Base-by-base conservation (phyloP, 2,329 filamentous ascomycete genomes). In the Fusarium gaditjirri region DNA sequence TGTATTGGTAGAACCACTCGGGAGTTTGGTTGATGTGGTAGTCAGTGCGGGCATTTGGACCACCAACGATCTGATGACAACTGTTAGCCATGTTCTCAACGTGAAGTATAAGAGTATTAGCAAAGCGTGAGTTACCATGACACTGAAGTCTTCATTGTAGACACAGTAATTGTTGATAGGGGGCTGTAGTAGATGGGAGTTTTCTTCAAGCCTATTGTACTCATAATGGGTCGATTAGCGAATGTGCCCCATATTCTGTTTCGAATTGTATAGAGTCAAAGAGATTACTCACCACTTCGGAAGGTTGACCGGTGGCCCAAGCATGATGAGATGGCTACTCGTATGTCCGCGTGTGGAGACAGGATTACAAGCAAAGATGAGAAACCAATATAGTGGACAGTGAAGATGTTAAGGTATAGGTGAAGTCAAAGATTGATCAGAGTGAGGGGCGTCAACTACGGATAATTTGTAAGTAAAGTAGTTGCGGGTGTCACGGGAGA, bases 161-260 rank as follows among this genome's bases (percentile, higher is more conserved):
- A 98, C 94, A 84, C 95, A 98, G 86, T 96, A 97, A 85, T 98
- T 98, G 85, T 98, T 98, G 79, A 98, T 91, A 3, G 96, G 96
- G 1, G 96, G 96, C 81, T 97, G 90, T 64, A 98, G 90, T 69
- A 98, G 91, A 80, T 98, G 95, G 0, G 93, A 92, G 83, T 98
- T 98, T 80, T 95, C 90, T 78, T 94, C 88, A 43, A 99, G 91
- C 95, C 95, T 98, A 35, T 41, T 56, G 31, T 50, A 38, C 53
- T 55, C 35, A 31, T 49, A 44, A 44, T 47, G 19, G 58, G 60
- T 70, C 54, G 62, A 62, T 62, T 38, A 73, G 55, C 58, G 41
- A 55, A 6, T 29, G 44, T 58, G 53, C 25, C 58, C 44, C 42
- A 36, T 54, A 19, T 33, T 52, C 36, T 36, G 29, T n/a, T 27